Conservation (phyloP, 2,329 filamentous ascomycete species). For the Tolypocladium cylindrosporum region DNA sequence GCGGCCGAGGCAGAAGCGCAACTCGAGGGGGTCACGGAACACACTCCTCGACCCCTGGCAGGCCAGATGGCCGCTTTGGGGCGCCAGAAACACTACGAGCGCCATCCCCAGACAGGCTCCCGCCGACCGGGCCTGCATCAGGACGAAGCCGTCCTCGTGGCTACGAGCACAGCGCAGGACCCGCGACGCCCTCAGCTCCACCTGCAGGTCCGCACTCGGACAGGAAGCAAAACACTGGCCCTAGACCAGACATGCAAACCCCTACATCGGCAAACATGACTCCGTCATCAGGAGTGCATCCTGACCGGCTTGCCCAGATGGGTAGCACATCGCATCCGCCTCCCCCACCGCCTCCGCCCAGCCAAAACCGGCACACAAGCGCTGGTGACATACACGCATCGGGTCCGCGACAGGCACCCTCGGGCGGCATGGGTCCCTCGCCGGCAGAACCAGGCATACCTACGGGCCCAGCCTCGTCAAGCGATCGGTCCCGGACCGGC, state of each 20-base stretch:
- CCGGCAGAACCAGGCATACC: conserved; percentile 18
- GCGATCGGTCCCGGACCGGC: conserved; percentile 23
- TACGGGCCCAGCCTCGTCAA: conserved; percentile 24
- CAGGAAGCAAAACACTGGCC: conserved; percentile 28
- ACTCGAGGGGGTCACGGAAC: conserved; percentile 24
- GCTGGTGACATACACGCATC: conserved; percentile 19
- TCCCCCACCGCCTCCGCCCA: conserved; percentile 7
- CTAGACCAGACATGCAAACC: conserved; percentile 13
- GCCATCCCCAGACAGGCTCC: conserved; percentile 38
- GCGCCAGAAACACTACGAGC: conserved; percentile 29
- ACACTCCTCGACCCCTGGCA: conserved; percentile 24
- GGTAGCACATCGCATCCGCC: conserved; percentile 12
- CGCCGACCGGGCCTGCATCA: conserved; percentile 43
- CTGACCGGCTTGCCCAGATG: conserved; percentile 40
- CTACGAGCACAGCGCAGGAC: conserved; percentile 25
- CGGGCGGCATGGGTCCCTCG: conserved; percentile 9
- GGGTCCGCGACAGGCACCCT: conserved; percentile 12
- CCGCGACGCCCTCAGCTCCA: conserved; percentile 17
- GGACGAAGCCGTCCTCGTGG: conserved; percentile 35
- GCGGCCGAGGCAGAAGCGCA: conserved; percentile 36
- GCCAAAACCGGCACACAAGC: conserved; percentile 19
- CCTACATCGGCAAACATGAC: conserved; percentile 14
- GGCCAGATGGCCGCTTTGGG: conserved; percentile 32
- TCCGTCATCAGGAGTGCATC: conserved; percentile 30
- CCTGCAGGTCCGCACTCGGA: conserved; percentile 26